A percentile compares a stretch with the other conserved stretches of the same genome.
Conservation (phyloP, 306 rosid genomes). For the Citrullus amarus region DNA sequence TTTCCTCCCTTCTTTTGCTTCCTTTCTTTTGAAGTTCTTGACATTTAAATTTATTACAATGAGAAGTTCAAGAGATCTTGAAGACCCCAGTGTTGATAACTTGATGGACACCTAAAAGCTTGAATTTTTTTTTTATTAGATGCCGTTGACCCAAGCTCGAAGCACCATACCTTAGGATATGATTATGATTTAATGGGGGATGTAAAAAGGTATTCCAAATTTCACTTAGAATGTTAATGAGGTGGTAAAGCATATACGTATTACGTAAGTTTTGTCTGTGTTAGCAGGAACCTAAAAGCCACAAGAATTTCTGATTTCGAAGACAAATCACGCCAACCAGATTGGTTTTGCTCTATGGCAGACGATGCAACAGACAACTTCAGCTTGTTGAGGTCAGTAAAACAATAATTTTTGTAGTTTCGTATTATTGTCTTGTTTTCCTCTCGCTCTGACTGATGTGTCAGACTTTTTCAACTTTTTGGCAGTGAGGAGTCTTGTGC, state of each 20-base stretch:
- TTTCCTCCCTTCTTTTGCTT: neutral
- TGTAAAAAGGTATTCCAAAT: slow-evolving; percentile 40
- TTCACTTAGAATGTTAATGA: neutral
- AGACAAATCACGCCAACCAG: slow-evolving; percentile 16
- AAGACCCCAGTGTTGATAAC: neutral
- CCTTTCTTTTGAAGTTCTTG: neutral
- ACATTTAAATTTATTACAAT: neutral
- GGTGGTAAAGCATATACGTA: neutral
- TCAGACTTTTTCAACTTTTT: slow-evolving; percentile 13
- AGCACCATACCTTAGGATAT: slow-evolving; percentile 27
- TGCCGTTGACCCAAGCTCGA: slow-evolving; percentile 25
- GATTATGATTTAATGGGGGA: slow-evolving; percentile 30
- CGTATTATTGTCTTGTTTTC: slow-evolving; percentile 2
- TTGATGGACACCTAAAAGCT: neutral
- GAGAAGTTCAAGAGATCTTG: neutral
- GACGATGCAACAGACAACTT: slow-evolving; percentile 60
- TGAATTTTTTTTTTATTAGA: slow-evolving; percentile 26
- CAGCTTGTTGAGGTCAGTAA: slow-evolving; percentile 54
- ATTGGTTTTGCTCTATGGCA: slow-evolving; percentile 26
- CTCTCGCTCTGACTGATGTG: slow-evolving; percentile 5
- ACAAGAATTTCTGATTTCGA: slow-evolving; percentile 28
- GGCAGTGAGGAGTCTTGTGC: slow-evolving; percentile 84
- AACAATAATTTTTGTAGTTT: slow-evolving; percentile 8
- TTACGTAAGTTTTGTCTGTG: slow-evolving; percentile 14
- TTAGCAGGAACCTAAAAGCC: slow-evolving; percentile 25